Evolutionary conservation across 805 yeast species (phyloP), one percentile per base, ranked within the genome.

Genomic region (Wickerhamiella occidentalis): DNA sequence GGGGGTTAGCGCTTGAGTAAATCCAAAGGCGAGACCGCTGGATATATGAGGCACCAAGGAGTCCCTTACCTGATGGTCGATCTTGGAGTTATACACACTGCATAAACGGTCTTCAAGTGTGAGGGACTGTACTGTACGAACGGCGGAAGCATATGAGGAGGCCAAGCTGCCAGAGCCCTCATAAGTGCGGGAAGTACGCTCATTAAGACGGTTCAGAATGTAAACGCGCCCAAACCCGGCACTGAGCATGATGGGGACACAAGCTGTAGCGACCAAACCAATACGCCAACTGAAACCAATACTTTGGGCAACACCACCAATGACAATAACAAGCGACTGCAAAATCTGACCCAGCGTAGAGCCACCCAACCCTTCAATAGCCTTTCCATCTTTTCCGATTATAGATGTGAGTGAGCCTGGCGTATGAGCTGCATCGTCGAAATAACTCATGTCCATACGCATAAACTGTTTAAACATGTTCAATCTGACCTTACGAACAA

Each of bases 81-180:
- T 61, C 12, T 56, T 58, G 8, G 33, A 50, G n/a, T 57, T 47
- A 52, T 69, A 69, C 30, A 53, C 52, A 6, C 51, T 57, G 46
- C 60, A 53, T 3, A 68, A 71, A 12, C 65, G 66, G n/a, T 60
- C 61, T 48, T 68, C 72, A 7, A 72, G 63, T 7, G 72, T 67
- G 37, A 68, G 54, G 6, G 73, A 57, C 48, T 64, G 64, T 9
- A 68, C 73, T n/a, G 72, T 68, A 26, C 71, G 61, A 17, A 69
- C 67, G 9, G 72, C 64, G 11, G 62, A 51, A 3, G 68, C 64
- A 46, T 62, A 65, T 48, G 68, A 69, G 43, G 71, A 59, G 6
- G 72, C 72, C 55, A 64, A 62, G 13, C 68, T 51, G n/a, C 72
- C 73, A 15, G 71, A 65, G 36, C 59, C 56, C 40, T 65, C 66